These are phyloP conservation scores for Pestalotiopsis sp. DNA, from an alignment of 2,329 filamentous ascomycete genomes.

Conservation along the genomic window DNA sequence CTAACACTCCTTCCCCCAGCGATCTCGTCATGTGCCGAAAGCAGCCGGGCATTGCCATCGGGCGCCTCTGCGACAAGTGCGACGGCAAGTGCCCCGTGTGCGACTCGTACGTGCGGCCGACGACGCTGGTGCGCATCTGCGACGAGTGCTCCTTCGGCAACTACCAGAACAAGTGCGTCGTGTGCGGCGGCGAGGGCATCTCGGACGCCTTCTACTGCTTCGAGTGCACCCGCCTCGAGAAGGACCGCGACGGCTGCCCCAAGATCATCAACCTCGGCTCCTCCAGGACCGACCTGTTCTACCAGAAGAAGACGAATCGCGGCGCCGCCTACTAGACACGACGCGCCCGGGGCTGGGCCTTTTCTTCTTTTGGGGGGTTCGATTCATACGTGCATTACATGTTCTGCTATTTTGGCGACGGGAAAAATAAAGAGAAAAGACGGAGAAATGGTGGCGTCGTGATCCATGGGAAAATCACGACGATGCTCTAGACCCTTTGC, in stretches of 20 bases:
- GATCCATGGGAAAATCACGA: background rate
- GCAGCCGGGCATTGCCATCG: conserved; percentile 95
- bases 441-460: background rate
- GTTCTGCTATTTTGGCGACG: background rate
- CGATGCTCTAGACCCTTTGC: background rate
- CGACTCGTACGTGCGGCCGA: conserved; percentile 97
- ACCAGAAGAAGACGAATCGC: conserved; percentile 69
- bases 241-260: conserved; percentile 94
- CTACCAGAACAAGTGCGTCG: conserved; percentile 99
- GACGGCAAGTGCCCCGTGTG: conserved; percentile 99
- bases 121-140: conserved; percentile 96
- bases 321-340: conserved; percentile 52
- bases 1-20: conserved; percentile 41
- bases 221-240: conserved; percentile 94
- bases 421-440: background rate
- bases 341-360: conserved; percentile 53
- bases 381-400: background rate
- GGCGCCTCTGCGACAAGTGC: conserved; percentile 98
- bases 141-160: conserved; percentile 99
- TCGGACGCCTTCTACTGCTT: conserved; percentile 99
- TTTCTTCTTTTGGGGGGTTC: conserved; percentile 27
- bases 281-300: conserved; percentile 83
- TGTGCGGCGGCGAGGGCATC: conserved; percentile 97
- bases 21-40: conserved; percentile 99
- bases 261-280: conserved; percentile 99